phyloP scores from a whole-genome alignment of 2,329 filamentous ascomycete species.

The Verticillium tricorpus region DNA sequence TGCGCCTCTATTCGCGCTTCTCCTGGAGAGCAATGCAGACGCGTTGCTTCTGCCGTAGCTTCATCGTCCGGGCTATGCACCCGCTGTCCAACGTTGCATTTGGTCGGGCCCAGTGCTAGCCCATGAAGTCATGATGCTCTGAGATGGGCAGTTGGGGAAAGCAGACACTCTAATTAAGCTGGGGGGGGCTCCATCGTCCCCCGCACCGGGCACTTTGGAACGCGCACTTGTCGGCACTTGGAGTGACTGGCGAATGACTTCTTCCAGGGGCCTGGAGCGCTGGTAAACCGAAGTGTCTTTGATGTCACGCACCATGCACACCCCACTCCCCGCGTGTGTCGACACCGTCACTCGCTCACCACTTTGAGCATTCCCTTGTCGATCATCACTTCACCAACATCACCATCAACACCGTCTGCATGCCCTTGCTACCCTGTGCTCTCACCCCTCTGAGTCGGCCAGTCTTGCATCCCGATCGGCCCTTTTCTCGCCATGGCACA shows the following conservation, averaged over 20 bases:
- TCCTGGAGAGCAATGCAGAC: neutral
- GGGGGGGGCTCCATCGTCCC: neutral
- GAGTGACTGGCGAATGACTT: neutral
- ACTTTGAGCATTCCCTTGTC: neutral
- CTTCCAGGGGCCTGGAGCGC: neutral
- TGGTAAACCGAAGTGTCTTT: neutral
- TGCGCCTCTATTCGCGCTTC: neutral
- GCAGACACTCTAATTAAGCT: neutral
- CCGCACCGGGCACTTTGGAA: neutral
- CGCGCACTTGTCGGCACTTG: neutral
- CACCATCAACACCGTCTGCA: neutral
- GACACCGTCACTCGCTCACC: neutral
- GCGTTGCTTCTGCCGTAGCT: too few relatives aligned
- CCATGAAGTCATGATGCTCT: neutral
- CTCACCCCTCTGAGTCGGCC: neutral
- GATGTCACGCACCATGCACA: neutral
- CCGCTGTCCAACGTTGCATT: neutral
- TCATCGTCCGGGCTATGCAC: too few relatives aligned
- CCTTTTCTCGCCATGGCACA: neutral
- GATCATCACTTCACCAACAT: neutral
- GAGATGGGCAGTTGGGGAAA: neutral
- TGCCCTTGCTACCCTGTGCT: neutral
- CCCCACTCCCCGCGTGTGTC: neutral
- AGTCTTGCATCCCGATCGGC: constrained; percentile 1
- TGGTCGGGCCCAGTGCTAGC: neutral